phyloP scores from a whole-genome alignment of 148 eudicot species.

The Heliosperma pusillum region DNA sequence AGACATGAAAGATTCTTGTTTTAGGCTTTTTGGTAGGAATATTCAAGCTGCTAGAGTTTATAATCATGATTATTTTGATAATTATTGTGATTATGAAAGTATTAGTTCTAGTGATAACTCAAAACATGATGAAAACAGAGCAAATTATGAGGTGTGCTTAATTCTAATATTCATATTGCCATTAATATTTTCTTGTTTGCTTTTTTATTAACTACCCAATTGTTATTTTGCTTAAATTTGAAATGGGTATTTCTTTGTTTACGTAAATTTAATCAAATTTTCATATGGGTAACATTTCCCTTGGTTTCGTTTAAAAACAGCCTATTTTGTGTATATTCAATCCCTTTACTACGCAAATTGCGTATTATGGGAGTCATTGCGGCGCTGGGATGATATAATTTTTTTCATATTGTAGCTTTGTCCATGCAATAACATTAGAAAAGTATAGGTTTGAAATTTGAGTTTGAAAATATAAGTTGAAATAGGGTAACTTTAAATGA shows the following conservation, averaged over 20 bases:
- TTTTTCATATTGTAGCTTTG: no score
- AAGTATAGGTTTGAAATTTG: no score
- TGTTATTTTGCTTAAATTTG: conserved; percentile 3
- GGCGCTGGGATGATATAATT: no score
- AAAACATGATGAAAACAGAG: conserved; percentile 20
- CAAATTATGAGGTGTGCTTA: conserved; percentile 22
- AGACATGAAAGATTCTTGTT: conserved; percentile 39
- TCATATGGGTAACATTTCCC: background rate
- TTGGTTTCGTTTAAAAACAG: no score
- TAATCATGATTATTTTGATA: conserved; percentile 10
- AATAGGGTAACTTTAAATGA: no score
- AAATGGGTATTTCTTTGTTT: conserved; percentile 29
- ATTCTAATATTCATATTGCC: background rate
- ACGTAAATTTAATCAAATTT: conserved; percentile 6
- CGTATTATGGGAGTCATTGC: no score
- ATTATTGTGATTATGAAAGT: conserved; percentile 23
- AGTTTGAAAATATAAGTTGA: no score
- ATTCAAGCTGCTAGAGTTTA: conserved; percentile 30
- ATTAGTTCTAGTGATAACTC: conserved; percentile 23
- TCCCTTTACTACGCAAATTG: no score
- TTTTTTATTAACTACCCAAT: conserved; percentile 21
- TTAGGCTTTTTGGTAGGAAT: conserved; percentile 66
- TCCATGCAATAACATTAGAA: no score
- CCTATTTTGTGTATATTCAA: no score
- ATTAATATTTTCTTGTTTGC: no score